Evolutionary conservation across 768 basidiomycete genomes (phyloP).

Genomic region (Chlorophyllum brunneum): DNA sequence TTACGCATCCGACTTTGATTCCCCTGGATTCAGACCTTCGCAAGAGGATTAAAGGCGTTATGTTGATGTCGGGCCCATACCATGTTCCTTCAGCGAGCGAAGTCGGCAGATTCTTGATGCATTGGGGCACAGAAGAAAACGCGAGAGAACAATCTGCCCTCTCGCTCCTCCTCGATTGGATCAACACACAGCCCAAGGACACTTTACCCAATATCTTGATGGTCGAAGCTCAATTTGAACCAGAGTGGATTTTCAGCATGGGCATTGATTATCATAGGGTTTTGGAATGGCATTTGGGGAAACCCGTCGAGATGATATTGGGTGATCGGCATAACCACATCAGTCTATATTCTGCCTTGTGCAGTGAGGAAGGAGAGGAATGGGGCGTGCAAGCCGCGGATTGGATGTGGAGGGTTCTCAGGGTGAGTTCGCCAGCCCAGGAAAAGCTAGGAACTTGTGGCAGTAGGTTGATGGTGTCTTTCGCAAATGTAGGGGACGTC

Average conservation of each 20-base stretch:
- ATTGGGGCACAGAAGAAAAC: conserved; percentile 20
- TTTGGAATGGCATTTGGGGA: conserved; percentile 32
- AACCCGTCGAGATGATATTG: conserved; percentile 30
- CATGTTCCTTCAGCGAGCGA: conserved; percentile 26
- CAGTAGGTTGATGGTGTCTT: background rate
- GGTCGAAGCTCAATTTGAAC: conserved; percentile 52
- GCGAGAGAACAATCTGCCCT: conserved; percentile 1
- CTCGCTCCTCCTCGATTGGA: background rate
- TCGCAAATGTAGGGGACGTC: background rate
- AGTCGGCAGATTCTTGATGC: conserved; percentile 28
- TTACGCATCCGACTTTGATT: conserved; percentile 35
- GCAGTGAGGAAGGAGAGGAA: conserved; percentile 55
- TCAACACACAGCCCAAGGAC: conserved; percentile 30
- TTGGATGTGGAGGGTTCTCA: conserved; percentile 27
- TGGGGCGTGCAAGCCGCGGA: conserved; percentile 50
- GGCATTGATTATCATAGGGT: conserved; percentile 34
- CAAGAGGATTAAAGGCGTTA: conserved; percentile 37
- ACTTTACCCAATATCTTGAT: conserved; percentile 44
- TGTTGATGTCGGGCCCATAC: conserved; percentile 46
- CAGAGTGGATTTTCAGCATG: conserved; percentile 35
- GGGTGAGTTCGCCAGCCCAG: background rate
- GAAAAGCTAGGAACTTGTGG: too few species aligned
- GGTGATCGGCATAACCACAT: conserved; percentile 61
- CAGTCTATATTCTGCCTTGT: conserved; percentile 46
- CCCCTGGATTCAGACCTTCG: conserved; percentile 24